phyloP scores from a whole-genome alignment of 148 eudicot genomes.

The Spergularia bocconei region DNA sequence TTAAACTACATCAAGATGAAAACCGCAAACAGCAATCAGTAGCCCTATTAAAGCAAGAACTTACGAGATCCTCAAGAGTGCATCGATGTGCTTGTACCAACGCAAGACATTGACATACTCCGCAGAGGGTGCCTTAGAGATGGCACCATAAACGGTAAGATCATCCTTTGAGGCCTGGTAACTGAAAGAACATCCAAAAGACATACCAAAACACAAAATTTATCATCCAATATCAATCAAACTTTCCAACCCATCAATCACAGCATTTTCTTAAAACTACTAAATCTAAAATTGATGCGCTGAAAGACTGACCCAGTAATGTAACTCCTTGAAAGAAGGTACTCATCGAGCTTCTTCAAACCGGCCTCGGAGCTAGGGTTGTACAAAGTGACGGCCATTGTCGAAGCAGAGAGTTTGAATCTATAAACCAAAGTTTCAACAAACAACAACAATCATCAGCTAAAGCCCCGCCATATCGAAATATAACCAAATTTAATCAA shows the following conservation, averaged over 20 bases:
- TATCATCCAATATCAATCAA: not conserved
- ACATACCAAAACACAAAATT: not conserved
- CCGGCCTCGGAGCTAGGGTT: conserved; percentile 60
- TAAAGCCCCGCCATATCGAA: too few species aligned
- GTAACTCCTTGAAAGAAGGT: conserved; percentile 79
- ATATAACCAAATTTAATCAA: too few species aligned
- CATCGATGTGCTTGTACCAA: conserved; percentile 89
- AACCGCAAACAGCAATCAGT: not conserved
- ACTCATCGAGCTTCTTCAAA: conserved; percentile 85
- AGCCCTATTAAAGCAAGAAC: conserved; percentile 17
- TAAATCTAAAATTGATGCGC: not conserved
- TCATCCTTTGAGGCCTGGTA: conserved; percentile 97
- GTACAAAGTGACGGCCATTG: conserved; percentile 73
- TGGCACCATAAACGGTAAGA: conserved; percentile 60
- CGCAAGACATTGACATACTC: conserved; percentile 67
- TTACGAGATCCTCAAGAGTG: conserved; percentile 92
- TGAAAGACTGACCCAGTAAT: conserved; percentile 57
- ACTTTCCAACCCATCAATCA: too few species aligned
- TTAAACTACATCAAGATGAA: not conserved
- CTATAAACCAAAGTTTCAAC: not conserved
- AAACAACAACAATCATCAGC: not conserved
- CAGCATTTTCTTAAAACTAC: too few species aligned
- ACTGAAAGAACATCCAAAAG: conserved; percentile 30
- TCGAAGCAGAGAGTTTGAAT: conserved; percentile 14
- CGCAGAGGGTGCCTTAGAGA: conserved; percentile 59